Percentiles rank a stretch among this genome's conserved stretches.
phyloP scores from a whole-genome alignment of 257 asterid species.

The Thymus quinquecostatus region DNA sequence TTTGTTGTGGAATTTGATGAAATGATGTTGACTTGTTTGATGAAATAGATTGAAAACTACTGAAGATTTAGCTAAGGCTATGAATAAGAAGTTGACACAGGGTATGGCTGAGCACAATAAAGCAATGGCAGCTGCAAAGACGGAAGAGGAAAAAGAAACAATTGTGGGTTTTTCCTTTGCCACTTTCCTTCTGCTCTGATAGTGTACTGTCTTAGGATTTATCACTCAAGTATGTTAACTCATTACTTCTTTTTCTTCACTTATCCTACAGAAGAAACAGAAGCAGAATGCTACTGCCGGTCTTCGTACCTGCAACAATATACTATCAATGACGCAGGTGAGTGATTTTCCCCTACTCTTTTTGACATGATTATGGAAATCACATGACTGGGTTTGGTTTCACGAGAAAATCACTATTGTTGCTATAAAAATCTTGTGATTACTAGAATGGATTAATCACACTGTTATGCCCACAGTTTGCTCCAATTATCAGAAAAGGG shows the following conservation, averaged over 20 bases:
- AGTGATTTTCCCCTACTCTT: conserved; percentile 22
- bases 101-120: conserved; percentile 94
- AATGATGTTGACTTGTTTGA: conserved; percentile 35
- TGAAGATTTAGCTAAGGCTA: conserved; percentile 79
- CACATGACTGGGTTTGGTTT: neutral
- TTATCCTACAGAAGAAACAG: conserved; percentile 75
- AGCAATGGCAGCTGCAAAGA: conserved; percentile 82
- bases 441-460: too few relatives aligned
- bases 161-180: conserved; percentile 57
- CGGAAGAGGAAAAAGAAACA: conserved; percentile 77
- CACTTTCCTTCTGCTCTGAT: neutral
- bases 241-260: conserved; percentile 7
- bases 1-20: conserved; percentile 4
- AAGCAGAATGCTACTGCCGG: conserved; percentile 81
- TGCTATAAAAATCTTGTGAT: neutral
- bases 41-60: conserved; percentile 72
- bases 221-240: conserved; percentile 7
- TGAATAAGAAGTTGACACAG: conserved; percentile 89
- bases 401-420: neutral
- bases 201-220: neutral
- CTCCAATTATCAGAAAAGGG: too few relatives aligned
- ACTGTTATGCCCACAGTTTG: too few relatives aligned
- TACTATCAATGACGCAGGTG: conserved; percentile 82
- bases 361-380: neutral
- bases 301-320: conserved; percentile 84